These are phyloP conservation scores for Colletotrichum shisoi DNA, from an alignment of 2,329 filamentous ascomycete species.

Conservation along the genomic window DNA sequence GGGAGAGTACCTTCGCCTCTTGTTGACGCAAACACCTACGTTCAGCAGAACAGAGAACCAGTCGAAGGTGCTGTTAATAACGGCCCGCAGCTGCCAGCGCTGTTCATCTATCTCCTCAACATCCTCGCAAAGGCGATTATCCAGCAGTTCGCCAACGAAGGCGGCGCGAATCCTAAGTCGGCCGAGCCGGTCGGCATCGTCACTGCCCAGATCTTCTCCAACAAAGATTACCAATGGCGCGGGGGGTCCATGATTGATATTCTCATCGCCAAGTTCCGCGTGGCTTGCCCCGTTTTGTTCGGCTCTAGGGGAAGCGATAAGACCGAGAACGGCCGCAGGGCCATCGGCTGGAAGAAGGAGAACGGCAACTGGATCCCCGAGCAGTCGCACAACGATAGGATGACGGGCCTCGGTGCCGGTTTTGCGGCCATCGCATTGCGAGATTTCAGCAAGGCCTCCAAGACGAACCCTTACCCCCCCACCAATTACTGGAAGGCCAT, in stretches of 20 bases:
- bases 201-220: conserved; percentile 76
- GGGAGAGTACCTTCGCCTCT: conserved; percentile 60
- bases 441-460: conserved; percentile 76
- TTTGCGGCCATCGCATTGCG: conserved; percentile 84
- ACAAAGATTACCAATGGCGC: conserved; percentile 71
- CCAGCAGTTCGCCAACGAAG: conserved; percentile 73
- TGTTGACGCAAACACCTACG: conserved; percentile 64
- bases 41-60: conserved; percentile 57
- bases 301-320: conserved; percentile 80
- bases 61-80: conserved; percentile 61
- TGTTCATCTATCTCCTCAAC: conserved; percentile 79
- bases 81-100: conserved; percentile 64
- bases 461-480: conserved; percentile 78
- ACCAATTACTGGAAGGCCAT: conserved; percentile 83
- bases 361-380: conserved; percentile 68
- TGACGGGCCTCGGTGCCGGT: conserved; percentile 83
- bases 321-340: conserved; percentile 70
- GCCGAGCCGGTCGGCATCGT: conserved; percentile 84
- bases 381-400: conserved; percentile 79
- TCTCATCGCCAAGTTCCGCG: conserved; percentile 82
- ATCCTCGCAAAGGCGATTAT: conserved; percentile 78
- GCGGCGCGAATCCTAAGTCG: conserved; percentile 67
- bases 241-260: conserved; percentile 79
- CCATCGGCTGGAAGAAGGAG: conserved; percentile 77
- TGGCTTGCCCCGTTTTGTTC: conserved; percentile 84